These are phyloP conservation scores for Trichophaea hybrida DNA, from an alignment of 2,329 filamentous ascomycete species.

Conservation along the genomic window DNA sequence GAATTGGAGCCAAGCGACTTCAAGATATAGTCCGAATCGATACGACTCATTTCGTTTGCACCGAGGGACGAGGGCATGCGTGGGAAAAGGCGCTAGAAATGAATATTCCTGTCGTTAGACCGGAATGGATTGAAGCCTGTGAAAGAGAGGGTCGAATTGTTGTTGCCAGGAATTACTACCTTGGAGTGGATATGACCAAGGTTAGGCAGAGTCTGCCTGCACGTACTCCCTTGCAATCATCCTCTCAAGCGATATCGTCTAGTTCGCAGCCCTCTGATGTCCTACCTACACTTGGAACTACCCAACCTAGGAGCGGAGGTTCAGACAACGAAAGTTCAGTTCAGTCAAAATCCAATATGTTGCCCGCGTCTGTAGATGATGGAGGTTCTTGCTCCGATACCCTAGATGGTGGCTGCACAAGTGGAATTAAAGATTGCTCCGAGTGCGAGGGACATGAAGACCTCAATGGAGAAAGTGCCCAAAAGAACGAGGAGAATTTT, in stretches of 20 bases:
- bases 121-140: slow-evolving; percentile 96
- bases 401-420: too few species aligned
- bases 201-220: slow-evolving; percentile 35
- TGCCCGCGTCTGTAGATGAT: neutral
- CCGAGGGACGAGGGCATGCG: slow-evolving; percentile 70
- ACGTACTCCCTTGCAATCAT: slow-evolving; percentile 3
- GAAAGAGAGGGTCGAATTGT: slow-evolving; percentile 85
- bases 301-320: neutral
- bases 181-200: slow-evolving; percentile 60
- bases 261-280: neutral
- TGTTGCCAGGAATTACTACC: slow-evolving; percentile 87
- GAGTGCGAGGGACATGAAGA: neutral
- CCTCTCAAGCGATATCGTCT: neutral
- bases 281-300: neutral
- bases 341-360: neutral
- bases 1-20: slow-evolving; percentile 74
- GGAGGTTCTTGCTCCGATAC: too few species aligned
- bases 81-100: slow-evolving; percentile 98
- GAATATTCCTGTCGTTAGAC: slow-evolving; percentile 92
- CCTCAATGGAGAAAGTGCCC: neutral
- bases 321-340: neutral
- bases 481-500: slow-evolving; percentile 2
- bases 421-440: neutral
- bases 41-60: slow-evolving; percentile 96
- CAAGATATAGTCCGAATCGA: slow-evolving; percentile 86